A percentile compares a stretch with the other conserved stretches of the same genome.
These are phyloP conservation scores for Solanum tarijense DNA, from an alignment of 257 asterid genomes.

Conservation along the genomic window DNA sequence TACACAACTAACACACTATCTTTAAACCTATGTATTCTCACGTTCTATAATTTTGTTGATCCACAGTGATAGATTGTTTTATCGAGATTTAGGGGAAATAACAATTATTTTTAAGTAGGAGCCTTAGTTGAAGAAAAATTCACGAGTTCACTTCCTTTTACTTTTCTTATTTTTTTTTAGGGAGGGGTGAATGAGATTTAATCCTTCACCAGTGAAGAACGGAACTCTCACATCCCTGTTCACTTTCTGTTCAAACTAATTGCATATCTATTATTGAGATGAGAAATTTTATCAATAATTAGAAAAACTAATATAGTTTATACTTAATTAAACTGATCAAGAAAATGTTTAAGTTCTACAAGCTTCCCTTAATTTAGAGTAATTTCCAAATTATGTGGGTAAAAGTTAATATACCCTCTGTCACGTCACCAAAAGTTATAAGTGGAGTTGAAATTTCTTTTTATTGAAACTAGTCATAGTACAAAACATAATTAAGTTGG, in stretches of 20 bases:
- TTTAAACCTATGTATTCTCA: not conserved
- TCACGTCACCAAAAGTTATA: not conserved
- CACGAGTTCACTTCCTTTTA: not conserved
- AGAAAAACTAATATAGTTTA: not conserved
- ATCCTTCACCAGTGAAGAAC: not conserved
- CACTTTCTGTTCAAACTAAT: not conserved
- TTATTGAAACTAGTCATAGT: not conserved
- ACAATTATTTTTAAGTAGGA: not conserved
- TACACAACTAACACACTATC: not conserved
- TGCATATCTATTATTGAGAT: not conserved
- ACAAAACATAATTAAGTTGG: not conserved
- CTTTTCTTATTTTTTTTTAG: too few species aligned
- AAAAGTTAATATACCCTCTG: not conserved
- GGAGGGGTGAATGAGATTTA: not conserved
- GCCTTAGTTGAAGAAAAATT: not conserved
- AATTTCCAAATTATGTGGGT: not conserved
- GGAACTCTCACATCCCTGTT: not conserved
- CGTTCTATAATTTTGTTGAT: not conserved
- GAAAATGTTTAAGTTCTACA: not conserved
- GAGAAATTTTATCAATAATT: not conserved
- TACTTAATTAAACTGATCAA: not conserved
- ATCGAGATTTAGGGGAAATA: not conserved
- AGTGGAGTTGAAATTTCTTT: not conserved
- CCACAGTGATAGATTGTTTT: not conserved
- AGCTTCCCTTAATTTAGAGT: not conserved